Evolutionary conservation across 2,329 filamentous ascomycete genomes (phyloP).

Genomic region (Calonectria montana): DNA sequence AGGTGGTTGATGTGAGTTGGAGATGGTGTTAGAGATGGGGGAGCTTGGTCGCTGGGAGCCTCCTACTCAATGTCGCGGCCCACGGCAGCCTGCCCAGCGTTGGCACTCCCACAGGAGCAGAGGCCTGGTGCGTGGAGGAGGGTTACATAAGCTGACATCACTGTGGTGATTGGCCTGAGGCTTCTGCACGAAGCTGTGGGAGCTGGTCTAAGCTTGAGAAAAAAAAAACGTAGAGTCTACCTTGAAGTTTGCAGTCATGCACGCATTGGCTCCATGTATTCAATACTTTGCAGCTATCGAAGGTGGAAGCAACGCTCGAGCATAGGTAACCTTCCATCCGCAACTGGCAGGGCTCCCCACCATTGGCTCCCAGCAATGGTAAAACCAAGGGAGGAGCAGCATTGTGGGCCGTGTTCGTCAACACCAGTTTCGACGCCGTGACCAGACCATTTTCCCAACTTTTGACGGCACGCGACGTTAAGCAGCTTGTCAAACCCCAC

Average conservation of each 20-base stretch:
- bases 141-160: conserved; percentile 45
- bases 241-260: accelerated
- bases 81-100: conserved; percentile 48
- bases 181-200: conserved; percentile 18
- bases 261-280: neutral
- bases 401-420: conserved; percentile 13
- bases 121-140: neutral
- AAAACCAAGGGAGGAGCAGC: conserved; percentile 9
- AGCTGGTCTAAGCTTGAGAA: neutral
- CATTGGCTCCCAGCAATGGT: conserved; percentile 8
- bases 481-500: neutral
- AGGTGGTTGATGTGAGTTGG: conserved; percentile 30
- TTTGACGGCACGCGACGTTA: conserved; percentile 25
- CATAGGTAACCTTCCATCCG: conserved; percentile 13
- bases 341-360: neutral
- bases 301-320: neutral
- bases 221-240: conserved; percentile 6
- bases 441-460: conserved; percentile 18
- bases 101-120: conserved; percentile 12
- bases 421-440: conserved; percentile 1
- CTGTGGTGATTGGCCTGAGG: conserved; percentile 45
- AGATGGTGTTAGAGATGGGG: conserved; percentile 23
- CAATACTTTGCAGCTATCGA: conserved; percentile 9
- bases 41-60: conserved; percentile 24
- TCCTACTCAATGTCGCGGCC: conserved; percentile 48